Evolutionary conservation across 371 early-diverging fungal genomes (phyloP).

Genomic region (Apophysomyces trapeziformis): DNA sequence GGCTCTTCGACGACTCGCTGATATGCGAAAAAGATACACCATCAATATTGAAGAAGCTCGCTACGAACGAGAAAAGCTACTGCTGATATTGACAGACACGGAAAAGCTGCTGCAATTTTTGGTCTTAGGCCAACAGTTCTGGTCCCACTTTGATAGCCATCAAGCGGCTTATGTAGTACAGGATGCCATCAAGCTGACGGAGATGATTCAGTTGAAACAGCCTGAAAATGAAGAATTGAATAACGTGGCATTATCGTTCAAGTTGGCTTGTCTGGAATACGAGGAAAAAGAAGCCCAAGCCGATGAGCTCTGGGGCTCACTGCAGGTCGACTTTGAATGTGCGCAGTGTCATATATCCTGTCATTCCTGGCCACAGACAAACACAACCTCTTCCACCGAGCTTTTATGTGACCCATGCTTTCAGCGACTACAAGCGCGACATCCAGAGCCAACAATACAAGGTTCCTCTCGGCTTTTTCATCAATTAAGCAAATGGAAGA

Average conservation of each 20-base stretch:
- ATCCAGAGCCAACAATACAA: not conserved
- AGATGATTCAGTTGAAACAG: not conserved
- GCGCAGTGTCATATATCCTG: constrained; percentile 17
- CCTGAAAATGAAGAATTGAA: constrained; percentile 21
- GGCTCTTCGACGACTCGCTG: not conserved
- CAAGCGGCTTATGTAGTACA: constrained; percentile 24
- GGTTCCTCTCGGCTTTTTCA: not conserved
- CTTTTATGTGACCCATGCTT: constrained; percentile 1
- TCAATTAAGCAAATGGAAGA: constrained; percentile 1
- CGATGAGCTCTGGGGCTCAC: constrained; percentile 15
- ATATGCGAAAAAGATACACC: not conserved
- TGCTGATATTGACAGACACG: not conserved
- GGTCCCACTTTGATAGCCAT: constrained; percentile 41
- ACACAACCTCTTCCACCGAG: constrained; percentile 5
- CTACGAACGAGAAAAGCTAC: not conserved
- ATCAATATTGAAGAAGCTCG: not conserved
- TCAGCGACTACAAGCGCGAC: not conserved
- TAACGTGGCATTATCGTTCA: constrained; percentile 21
- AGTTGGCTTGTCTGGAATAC: constrained; percentile 33
- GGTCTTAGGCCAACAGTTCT: constrained; percentile 29
- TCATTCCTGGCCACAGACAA: constrained; percentile 16
- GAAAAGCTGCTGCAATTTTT: not conserved
- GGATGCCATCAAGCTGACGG: not conserved
- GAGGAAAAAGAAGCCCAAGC: constrained; percentile 26
- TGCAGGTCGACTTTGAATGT: constrained; percentile 27